Evolutionary conservation across 2,329 filamentous ascomycete genomes (phyloP), one percentile per base, ranked within the genome.

Genomic region (Domatiomyces globalis): DNA sequence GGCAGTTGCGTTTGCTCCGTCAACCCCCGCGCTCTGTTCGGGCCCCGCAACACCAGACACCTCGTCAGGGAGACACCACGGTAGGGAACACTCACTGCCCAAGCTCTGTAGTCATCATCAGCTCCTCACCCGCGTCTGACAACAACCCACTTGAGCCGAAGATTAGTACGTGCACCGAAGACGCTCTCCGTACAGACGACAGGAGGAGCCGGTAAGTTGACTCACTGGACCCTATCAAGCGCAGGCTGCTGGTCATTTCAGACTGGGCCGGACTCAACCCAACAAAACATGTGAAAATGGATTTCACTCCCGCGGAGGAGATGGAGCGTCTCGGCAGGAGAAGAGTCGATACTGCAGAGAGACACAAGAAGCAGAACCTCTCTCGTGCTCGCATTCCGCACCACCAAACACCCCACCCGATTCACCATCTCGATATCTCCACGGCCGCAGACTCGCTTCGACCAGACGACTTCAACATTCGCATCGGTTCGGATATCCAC

Each of bases 201-300:
- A 39, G 12, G 33, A 39, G 33, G 33, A 39, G 33, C 33, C 33
- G 5, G 33, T 5, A 5, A 5, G 33, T 39, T 10, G 43, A 45
- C n/a, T 27, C 43, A 20, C 42, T 68, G 46, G 62, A 62, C 15
- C 17, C 48, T 5, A 54, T 69, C 33, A 67, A 66, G 45, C 63
- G 56, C 10, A 60, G 60, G 27, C 60, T 70, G 22, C 43, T 45
- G 10, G 22, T 20, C 22, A 45, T 1, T 63, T 70, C 5, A 5
- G 67, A 71, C 51, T 70, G 68, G 68, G 67, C 63, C n/a, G 60
- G 59, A 2, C 54, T 70, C 9, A 63, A 64, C 8, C 58, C 58
- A 4, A 54, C 64, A 9, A 65, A 64, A 42, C 67, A 68, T 7
- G 52, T 69, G 6, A 58, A 62, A n/a, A 61, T 67, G 17, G 45